Percentiles rank a stretch among this genome's conserved stretches.
These are phyloP conservation scores for Pisolithus marmoratus DNA, from an alignment of 768 basidiomycete species.

Conservation along the genomic window DNA sequence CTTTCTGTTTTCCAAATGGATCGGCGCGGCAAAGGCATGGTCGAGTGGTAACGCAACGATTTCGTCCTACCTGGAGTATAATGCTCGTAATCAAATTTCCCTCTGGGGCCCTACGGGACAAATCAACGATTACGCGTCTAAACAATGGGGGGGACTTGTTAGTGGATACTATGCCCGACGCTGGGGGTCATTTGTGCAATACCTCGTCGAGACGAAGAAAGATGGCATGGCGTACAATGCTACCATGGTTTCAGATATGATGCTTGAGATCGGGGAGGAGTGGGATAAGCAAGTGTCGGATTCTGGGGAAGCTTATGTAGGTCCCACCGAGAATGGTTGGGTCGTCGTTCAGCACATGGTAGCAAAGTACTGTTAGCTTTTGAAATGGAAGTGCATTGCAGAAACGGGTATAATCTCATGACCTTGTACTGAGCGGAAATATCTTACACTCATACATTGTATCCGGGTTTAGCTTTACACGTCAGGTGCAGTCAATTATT, in stretches of 20 bases:
- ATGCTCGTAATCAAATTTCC: conserved; percentile 38
- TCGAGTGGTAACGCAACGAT: conserved; percentile 25
- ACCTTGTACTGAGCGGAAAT: too few relatives aligned
- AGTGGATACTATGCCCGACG: conserved; percentile 30
- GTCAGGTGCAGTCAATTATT: too few relatives aligned
- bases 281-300: conserved; percentile 25
- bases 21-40: conserved; percentile 28
- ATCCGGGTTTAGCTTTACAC: too few relatives aligned
- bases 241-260: conserved; percentile 12
- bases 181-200: conserved; percentile 32
- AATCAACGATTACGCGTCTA: conserved; percentile 41
- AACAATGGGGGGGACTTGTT: conserved; percentile 38
- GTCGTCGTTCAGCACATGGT: conserved; percentile 12
- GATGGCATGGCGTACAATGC: conserved; percentile 26
- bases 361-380: conserved; percentile 6
- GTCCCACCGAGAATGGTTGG: conserved; percentile 16
- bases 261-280: conserved; percentile 30
- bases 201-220: conserved; percentile 25
- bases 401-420: too few relatives aligned
- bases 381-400: too few relatives aligned
- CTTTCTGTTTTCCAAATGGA: conserved; percentile 34
- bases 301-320: conserved; percentile 4
- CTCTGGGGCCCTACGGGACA: conserved; percentile 38
- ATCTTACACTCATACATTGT: too few relatives aligned
- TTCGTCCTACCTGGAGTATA: conserved; percentile 31